phyloP scores from a whole-genome alignment of 225 moss, liverwort and hornwort species.

The Thuidium tamariscinum region DNA sequence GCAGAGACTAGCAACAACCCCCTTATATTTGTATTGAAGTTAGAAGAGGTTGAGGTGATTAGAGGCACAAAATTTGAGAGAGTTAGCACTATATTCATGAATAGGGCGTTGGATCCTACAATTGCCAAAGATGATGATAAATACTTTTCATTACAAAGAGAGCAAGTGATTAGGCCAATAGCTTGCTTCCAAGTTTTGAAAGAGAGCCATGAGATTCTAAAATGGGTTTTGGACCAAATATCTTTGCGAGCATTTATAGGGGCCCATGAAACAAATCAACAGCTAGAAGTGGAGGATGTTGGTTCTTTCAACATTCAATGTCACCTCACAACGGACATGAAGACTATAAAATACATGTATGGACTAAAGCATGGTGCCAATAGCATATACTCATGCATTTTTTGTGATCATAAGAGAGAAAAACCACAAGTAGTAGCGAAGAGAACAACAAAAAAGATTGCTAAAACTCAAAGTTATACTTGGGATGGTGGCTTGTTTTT shows the following conservation, averaged over 20 bases:
- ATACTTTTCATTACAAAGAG: fast-evolving
- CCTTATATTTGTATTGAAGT: not conserved
- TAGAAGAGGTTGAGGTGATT: not conserved
- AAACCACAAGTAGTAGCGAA: fast-evolving
- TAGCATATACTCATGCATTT: fast-evolving
- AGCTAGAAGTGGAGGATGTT: not conserved
- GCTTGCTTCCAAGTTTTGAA: fast-evolving
- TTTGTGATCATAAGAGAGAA: not conserved
- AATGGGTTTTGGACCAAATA: not conserved
- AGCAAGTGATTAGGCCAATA: not conserved
- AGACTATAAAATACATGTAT: not conserved
- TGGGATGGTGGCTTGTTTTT: not conserved
- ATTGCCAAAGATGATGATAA: not conserved
- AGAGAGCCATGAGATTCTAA: not conserved
- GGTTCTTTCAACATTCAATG: not conserved
- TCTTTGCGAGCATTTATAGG: not conserved
- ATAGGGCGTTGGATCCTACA: not conserved
- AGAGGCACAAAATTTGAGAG: not conserved
- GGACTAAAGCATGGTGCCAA: not conserved
- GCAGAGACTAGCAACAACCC: not conserved
- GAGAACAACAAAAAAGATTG: not conserved
- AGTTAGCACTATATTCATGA: not conserved
- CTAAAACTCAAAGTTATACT: not conserved
- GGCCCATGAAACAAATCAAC: not conserved
- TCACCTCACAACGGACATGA: not conserved